Percentiles rank a stretch among this genome's conserved stretches.
Evolutionary conservation across 805 yeast species (phyloP).

Genomic region (Candida sithepensis): DNA sequence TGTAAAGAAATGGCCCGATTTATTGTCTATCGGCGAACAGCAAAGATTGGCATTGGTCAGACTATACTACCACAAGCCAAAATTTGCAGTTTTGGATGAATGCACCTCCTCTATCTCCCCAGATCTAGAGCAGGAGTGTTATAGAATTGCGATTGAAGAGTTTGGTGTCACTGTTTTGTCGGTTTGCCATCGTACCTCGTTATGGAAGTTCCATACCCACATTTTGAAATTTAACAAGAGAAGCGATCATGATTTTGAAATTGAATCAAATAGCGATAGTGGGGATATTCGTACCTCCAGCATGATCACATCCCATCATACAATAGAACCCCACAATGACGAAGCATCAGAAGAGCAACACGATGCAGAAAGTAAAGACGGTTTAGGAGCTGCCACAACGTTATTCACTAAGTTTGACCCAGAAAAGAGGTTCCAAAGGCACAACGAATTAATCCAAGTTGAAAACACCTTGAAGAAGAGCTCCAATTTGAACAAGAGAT

Average conservation of each 20-base stretch:
- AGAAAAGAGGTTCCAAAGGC: conserved; percentile 63
- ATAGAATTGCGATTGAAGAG: conserved; percentile 66
- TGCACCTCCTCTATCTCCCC: conserved; percentile 94
- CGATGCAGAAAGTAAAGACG: conserved; percentile 33
- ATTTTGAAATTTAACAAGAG: conserved; percentile 60
- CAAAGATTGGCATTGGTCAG: conserved; percentile 93
- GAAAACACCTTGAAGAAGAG: conserved; percentile 71
- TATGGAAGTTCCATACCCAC: conserved; percentile 88
- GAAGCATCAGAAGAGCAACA: conserved; percentile 2
- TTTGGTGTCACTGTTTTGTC: conserved; percentile 80
- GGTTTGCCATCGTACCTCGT: conserved; percentile 87
- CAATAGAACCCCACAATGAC: neutral
- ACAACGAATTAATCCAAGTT: conserved; percentile 69
- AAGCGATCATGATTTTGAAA: conserved; percentile 2
- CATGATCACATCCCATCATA: neutral
- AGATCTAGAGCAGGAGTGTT: conserved; percentile 87
- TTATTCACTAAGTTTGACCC: conserved; percentile 64
- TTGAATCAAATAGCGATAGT: neutral
- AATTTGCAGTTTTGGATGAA: conserved; percentile 92
- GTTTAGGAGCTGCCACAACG: conserved; percentile 13
- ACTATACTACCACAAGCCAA: conserved; percentile 84
- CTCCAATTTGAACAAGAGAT: conserved; percentile 61
- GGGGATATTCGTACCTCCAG: neutral
- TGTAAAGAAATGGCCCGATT: conserved; percentile 82
- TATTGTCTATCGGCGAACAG: conserved; percentile 86